phyloP scores from a whole-genome alignment of 192 early-diverging fungal genomes.

The Coemansia sp. region DNA sequence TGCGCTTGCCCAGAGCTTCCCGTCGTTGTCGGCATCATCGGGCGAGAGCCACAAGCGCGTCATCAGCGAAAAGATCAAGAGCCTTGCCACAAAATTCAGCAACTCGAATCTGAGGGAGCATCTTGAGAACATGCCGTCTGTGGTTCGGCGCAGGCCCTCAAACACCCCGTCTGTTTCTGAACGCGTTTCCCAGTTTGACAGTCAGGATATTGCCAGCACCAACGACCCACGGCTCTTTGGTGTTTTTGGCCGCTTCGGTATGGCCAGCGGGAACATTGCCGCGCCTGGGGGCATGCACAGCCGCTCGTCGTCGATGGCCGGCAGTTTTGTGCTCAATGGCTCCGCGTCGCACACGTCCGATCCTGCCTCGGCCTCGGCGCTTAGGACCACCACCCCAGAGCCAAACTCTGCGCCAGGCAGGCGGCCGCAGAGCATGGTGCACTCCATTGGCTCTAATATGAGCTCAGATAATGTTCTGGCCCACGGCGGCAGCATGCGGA shows the following conservation, averaged over 20 bases:
- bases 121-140: conserved; percentile 4
- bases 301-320: conserved; percentile 33
- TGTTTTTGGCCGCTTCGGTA: conserved; percentile 44
- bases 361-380: not conserved
- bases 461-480: not conserved
- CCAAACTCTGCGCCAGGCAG: not conserved
- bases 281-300: conserved; percentile 19
- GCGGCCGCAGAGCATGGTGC: conserved; percentile 15
- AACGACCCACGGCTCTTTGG: conserved; percentile 32
- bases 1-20: conserved; percentile 1
- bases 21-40: conserved; percentile 4
- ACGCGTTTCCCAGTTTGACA: conserved; percentile 46
- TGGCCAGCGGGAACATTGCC: conserved; percentile 17
- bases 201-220: conserved; percentile 8
- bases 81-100: conserved; percentile 42
- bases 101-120: conserved; percentile 31
- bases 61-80: conserved; percentile 48
- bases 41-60: conserved; percentile 29
- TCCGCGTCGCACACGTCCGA: not conserved
- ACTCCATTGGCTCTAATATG: not conserved
- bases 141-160: conserved; percentile 31
- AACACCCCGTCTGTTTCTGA: conserved; percentile 46
- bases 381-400: not conserved
- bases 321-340: not conserved
- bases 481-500: not conserved